Evolutionary conservation across 305 asterid species (phyloP), one percentile per base, ranked within the genome.

Genomic region (Coffea humblotiana): DNA sequence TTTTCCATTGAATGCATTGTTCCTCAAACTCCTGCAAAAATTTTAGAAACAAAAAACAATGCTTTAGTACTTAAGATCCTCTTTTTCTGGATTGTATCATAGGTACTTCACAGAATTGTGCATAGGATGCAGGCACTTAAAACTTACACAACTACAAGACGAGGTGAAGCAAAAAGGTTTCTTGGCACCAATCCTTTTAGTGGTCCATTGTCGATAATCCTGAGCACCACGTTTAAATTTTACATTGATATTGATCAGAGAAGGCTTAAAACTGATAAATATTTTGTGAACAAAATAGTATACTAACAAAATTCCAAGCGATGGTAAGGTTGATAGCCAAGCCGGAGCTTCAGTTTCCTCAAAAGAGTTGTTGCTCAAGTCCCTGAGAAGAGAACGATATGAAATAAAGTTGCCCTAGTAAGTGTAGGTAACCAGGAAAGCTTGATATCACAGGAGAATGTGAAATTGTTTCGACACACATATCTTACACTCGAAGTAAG

Each of bases 341-440:
- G 54, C 79, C 60, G 75, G 85, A 69, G 73, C 56, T 15, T 60
- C 71, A 4, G 91, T 82, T 1, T 85, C 87, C 72, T 83, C 84
- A 80, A 93, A 93, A n/a, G 98, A 87, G 84, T 93, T 93, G 90
- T 90, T 92, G 89, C 98, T 92, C 88, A 93, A 89, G 83, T 93
- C 98, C 85, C 98, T 92, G 90, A 64, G 80, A 81, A 21, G 15
- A 32, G 16, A 84, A 37, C 2, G 3, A 37, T 2, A 37, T 37
- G 43, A 37, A 37, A 37, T 37, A 37, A 37, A 37, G 43, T 37
- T 37, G 43, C 43, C 5, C 43, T 4, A 37, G 43, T 37, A 4
- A 2, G 6, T 37, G 43, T 37, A 37, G 0, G 43, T 37, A 37
- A 37, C 43, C 43, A 37, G 43, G 43, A 37, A 37, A 37, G 43